phyloP scores from a whole-genome alignment of 2,329 filamentous ascomycete genomes.

The Microcyclosporella mali region DNA sequence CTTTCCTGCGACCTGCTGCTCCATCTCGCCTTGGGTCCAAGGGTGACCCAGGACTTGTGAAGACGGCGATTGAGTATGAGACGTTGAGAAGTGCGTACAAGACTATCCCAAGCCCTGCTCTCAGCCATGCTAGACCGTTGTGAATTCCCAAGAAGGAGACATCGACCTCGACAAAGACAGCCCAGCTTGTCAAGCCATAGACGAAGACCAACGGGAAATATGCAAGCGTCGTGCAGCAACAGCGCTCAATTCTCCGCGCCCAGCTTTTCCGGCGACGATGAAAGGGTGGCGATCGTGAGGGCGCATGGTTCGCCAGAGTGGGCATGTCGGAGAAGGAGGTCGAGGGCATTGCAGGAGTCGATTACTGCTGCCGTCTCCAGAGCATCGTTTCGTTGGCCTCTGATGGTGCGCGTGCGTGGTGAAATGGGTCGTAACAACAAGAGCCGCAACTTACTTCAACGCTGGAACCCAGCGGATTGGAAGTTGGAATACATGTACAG shows the following conservation, averaged over 20 bases:
- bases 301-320: constrained; percentile 17
- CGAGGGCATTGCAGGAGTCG: constrained; percentile 10
- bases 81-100: constrained; percentile 77
- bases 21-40: constrained; percentile 34
- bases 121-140: constrained; percentile 18
- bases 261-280: constrained; percentile 40
- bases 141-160: constrained; percentile 37
- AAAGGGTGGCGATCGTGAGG: constrained; percentile 26
- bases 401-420: no score
- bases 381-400: background rate
- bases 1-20: constrained; percentile 12
- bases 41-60: constrained; percentile 76
- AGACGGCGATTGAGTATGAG: constrained; percentile 88
- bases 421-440: no score
- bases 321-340: constrained; percentile 25
- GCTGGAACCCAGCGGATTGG: no score
- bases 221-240: constrained; percentile 60
- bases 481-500: no score
- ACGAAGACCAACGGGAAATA: constrained; percentile 23
- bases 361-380: background rate
- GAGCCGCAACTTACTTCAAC: no score
- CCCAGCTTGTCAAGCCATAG: constrained; percentile 71
- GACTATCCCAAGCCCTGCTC: constrained; percentile 55
- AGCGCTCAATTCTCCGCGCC: constrained; percentile 69
- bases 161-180: constrained; percentile 74